Conservation (phyloP, 768 basidiomycete species). For the Pluteus cervinus region DNA sequence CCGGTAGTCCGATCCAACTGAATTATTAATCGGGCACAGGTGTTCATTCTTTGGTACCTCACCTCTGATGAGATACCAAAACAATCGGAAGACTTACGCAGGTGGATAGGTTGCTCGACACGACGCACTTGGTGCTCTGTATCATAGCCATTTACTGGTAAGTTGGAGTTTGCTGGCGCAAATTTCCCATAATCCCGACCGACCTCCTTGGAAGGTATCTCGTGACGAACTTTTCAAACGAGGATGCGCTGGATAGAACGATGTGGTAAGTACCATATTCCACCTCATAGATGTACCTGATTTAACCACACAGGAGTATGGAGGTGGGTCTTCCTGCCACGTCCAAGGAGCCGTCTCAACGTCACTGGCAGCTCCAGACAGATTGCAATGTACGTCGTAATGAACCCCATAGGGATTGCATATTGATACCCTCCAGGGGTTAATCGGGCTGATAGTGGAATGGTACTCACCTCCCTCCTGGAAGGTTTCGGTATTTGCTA, state of each 20-base stretch:
- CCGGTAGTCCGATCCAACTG: not conserved
- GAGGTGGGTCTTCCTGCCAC: slow-evolving; percentile 21
- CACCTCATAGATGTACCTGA: not conserved
- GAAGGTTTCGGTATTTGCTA: not conserved
- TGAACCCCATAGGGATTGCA: not conserved
- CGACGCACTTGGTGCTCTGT: slow-evolving; percentile 37
- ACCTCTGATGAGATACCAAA: not conserved
- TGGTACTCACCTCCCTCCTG: slow-evolving; percentile 21
- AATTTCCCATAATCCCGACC: not conserved
- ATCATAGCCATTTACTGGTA: slow-evolving; percentile 42
- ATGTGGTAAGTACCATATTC: slow-evolving; percentile 29
- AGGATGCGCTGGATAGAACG: slow-evolving; percentile 26
- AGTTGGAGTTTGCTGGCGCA: slow-evolving; percentile 4
- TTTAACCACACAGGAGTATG: slow-evolving; percentile 29
- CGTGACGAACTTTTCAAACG: slow-evolving; percentile 36
- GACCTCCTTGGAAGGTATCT: slow-evolving; percentile 39
- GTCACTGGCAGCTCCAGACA: slow-evolving; percentile 34
- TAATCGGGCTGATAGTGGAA: slow-evolving; percentile 45
- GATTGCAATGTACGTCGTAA: slow-evolving; percentile 37
- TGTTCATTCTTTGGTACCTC: slow-evolving; percentile 28
- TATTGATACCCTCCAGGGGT: slow-evolving; percentile 23
- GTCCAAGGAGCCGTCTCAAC: not conserved
- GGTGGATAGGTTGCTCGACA: slow-evolving; percentile 32
- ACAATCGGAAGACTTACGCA: not conserved
- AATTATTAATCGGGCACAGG: slow-evolving; percentile 16